Percentiles rank a stretch among this genome's conserved stretches.
Conservation (phyloP, 768 basidiomycete species). For the Sporobolomyces roseus region DNA sequence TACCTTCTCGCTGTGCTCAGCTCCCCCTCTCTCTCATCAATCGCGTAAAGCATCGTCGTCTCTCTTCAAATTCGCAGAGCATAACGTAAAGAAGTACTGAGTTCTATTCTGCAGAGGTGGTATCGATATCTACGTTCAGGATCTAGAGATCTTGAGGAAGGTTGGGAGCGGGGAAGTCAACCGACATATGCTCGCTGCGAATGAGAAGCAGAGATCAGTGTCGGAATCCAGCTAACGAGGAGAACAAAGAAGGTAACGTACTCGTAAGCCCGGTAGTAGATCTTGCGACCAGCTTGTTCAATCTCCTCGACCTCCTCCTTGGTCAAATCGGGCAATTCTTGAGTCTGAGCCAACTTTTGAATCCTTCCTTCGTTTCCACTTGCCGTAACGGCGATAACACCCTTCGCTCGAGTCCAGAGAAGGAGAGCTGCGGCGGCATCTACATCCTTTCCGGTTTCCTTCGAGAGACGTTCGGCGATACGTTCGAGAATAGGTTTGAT, state of each 20-base stretch:
- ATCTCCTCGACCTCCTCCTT: conserved; percentile 49
- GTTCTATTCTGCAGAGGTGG: too few relatives aligned
- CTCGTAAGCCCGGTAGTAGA: conserved; percentile 47
- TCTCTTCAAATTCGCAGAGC: too few relatives aligned
- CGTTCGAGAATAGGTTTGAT: conserved; percentile 44
- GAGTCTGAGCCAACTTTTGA: conserved; percentile 41
- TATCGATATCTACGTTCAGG: too few relatives aligned
- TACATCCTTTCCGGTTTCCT: conserved; percentile 42
- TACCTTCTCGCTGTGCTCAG: too few relatives aligned
- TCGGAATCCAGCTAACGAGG: neutral
- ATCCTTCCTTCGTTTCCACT: conserved; percentile 42
- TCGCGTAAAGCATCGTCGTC: too few relatives aligned
- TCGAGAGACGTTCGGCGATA: conserved; percentile 43
- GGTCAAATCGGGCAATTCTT: conserved; percentile 42
- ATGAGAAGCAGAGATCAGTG: neutral
- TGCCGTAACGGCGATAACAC: conserved; percentile 46
- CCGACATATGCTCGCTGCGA: conserved; percentile 45
- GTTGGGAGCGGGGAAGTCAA: conserved; percentile 47
- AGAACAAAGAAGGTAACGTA: conserved; percentile 9
- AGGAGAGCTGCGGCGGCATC: conserved; percentile 44
- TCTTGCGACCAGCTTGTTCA: conserved; percentile 45
- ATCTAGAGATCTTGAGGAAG: conserved; percentile 18
- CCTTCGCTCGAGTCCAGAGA: conserved; percentile 47
- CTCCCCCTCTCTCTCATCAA: too few relatives aligned
- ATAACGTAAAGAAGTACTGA: too few relatives aligned